Conservation (phyloP, 352 stramenopile genomes). For the Blastocystis sp. region DNA sequence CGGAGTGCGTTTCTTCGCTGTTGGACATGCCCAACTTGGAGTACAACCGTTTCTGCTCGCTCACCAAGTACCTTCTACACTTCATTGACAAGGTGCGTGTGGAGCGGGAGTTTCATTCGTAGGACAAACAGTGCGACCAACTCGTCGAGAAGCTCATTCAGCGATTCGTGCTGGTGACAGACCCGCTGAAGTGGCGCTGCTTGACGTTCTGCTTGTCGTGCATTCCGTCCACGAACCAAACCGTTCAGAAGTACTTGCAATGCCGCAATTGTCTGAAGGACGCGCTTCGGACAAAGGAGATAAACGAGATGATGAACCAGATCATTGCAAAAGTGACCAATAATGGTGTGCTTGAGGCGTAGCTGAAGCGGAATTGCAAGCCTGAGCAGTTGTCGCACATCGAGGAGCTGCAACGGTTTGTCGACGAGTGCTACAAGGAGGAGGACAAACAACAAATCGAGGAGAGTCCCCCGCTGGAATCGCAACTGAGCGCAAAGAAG, state of each 20-base stretch:
- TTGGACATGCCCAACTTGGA: conserved; percentile 80
- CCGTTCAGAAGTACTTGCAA: conserved; percentile 81
- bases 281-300: conserved; percentile 10
- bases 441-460: not conserved
- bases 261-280: conserved; percentile 26
- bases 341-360: not conserved
- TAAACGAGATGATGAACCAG: conserved; percentile 22
- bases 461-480: not conserved
- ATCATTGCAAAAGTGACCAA: conserved; percentile 21
- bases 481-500: conserved; percentile 21
- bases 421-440: conserved; percentile 27
- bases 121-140: conserved; percentile 81
- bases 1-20: conserved; percentile 90
- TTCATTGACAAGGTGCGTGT: conserved; percentile 93
- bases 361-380: conserved; percentile 46
- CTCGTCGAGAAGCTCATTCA: conserved; percentile 90
- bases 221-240: conserved; percentile 90
- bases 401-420: conserved; percentile 36
- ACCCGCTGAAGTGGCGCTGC: conserved; percentile 82
- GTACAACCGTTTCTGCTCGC: conserved; percentile 87
- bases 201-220: conserved; percentile 92
- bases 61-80: conserved; percentile 92
- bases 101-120: not conserved
- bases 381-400: conserved; percentile 21
- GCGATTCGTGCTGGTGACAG: conserved; percentile 85